A percentile compares a stretch with the other conserved stretches of the same genome.
Evolutionary conservation across 1,139 yeast species (phyloP).

Genomic region (Yamadazyma oceani): DNA sequence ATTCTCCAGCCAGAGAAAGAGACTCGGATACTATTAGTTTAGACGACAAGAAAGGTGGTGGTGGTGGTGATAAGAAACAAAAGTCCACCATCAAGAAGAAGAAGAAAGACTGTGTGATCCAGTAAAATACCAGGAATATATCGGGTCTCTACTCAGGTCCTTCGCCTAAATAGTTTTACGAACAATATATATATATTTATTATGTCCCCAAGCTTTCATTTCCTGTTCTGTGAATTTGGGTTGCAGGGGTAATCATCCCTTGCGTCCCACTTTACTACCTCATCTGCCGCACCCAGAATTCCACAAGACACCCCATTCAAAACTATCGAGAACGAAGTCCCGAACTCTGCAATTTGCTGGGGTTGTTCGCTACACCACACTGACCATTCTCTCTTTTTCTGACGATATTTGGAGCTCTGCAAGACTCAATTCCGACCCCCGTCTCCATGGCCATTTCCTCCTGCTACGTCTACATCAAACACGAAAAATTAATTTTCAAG

Average conservation of each 20-base stretch:
- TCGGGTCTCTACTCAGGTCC: too few relatives aligned
- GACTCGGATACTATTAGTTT: background rate
- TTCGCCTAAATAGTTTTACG: too few relatives aligned
- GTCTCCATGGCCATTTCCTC: background rate
- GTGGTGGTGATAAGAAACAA: constrained; percentile 19
- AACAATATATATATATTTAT: too few relatives aligned
- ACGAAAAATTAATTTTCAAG: background rate
- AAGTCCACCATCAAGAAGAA: constrained; percentile 23
- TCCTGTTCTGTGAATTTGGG: too few relatives aligned
- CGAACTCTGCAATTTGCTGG: too few relatives aligned
- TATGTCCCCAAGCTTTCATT: too few relatives aligned
- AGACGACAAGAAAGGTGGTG: constrained; percentile 1
- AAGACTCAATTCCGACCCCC: background rate
- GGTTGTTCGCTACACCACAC: too few relatives aligned
- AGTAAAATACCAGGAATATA: constrained; percentile 1
- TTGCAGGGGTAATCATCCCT: too few relatives aligned
- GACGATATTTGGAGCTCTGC: background rate
- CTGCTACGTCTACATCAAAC: background rate
- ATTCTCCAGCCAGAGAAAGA: background rate
- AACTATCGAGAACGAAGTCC: too few relatives aligned
- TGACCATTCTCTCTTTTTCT: background rate
- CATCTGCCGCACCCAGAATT: too few relatives aligned
- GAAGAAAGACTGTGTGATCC: constrained; percentile 36
- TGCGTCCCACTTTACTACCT: too few relatives aligned
- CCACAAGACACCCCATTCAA: too few relatives aligned